These are phyloP conservation scores for Akanthomyces lecanii DNA, from an alignment of 2,329 filamentous ascomycete genomes.

Conservation along the genomic window DNA sequence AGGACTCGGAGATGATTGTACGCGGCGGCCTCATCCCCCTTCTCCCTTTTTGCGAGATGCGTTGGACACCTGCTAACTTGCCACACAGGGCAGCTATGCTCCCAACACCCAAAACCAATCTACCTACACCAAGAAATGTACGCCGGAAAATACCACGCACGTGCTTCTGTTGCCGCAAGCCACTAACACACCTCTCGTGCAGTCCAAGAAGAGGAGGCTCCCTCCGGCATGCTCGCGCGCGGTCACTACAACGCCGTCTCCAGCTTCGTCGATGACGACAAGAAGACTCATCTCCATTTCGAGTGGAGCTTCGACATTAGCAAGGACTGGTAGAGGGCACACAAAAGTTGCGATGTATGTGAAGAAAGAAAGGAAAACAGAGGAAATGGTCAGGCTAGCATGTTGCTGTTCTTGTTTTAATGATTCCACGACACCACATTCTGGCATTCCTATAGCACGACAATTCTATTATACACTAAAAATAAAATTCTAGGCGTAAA, in stretches of 20 bases:
- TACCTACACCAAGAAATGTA: conserved; percentile 88
- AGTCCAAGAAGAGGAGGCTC: conserved; percentile 92
- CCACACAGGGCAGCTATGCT: conserved; percentile 74
- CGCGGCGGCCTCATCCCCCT: conserved; percentile 30
- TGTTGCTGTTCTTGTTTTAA: conserved; percentile 5
- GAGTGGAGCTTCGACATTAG: conserved; percentile 95
- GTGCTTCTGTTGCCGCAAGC: conserved; percentile 1
- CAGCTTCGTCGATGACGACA: conserved; percentile 93
- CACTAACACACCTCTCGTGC: conserved; percentile 12
- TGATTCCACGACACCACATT: conserved; percentile 7
- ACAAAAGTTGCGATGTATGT: not conserved
- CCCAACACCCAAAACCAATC: conserved; percentile 87
- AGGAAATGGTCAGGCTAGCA: not conserved
- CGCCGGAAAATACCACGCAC: conserved; percentile 29
- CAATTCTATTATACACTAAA: not conserved
- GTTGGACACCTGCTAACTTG: not conserved
- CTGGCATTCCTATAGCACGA: conserved; percentile 4
- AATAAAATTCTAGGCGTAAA: not conserved
- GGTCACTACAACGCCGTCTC: conserved; percentile 87
- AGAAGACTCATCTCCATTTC: conserved; percentile 84
- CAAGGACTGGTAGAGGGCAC: conserved; percentile 78
- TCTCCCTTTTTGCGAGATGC: not conserved
- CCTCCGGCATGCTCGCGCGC: conserved; percentile 82
- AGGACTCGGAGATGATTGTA: conserved; percentile 98
- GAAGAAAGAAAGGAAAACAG: not conserved